These are phyloP conservation scores for Periglandula ipomoeae DNA, from an alignment of 2,329 filamentous ascomycete species.

Conservation along the genomic window DNA sequence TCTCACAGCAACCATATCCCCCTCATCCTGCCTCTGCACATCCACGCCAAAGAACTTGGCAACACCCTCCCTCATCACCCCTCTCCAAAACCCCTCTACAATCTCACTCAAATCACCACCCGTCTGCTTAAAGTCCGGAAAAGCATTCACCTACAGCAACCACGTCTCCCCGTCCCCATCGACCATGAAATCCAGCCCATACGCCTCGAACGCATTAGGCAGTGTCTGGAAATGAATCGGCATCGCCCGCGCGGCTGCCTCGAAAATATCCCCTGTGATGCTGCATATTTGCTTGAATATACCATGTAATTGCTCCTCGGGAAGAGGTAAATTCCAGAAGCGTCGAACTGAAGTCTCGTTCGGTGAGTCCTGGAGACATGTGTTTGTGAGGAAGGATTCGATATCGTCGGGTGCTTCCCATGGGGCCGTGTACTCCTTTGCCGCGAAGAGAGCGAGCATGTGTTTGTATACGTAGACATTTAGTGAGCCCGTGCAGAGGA, in stretches of 20 bases:
- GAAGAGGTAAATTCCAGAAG: slow-evolving; percentile 59
- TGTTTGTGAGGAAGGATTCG: slow-evolving; percentile 82
- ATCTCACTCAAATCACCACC: slow-evolving; percentile 68
- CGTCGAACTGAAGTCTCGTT: slow-evolving; percentile 56
- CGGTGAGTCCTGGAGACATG: slow-evolving; percentile 67
- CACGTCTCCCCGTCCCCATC: slow-evolving; percentile 55
- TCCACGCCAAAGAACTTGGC: slow-evolving; percentile 51
- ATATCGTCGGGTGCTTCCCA: slow-evolving; percentile 44
- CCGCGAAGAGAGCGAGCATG: slow-evolving; percentile 91
- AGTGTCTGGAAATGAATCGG: slow-evolving; percentile 85
- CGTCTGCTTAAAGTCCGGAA: slow-evolving; percentile 92
- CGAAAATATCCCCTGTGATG: slow-evolving; percentile 70
- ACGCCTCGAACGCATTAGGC: slow-evolving; percentile 84
- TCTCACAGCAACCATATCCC: slow-evolving; percentile 43
- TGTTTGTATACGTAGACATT: slow-evolving; percentile 77
- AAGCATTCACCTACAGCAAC: slow-evolving; percentile 89
- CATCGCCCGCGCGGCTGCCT: slow-evolving; percentile 77
- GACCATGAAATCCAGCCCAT: slow-evolving; percentile 83
- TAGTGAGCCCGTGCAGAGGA: slow-evolving; percentile 70
- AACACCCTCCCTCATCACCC: slow-evolving; percentile 59
- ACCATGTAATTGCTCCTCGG: slow-evolving; percentile 40
- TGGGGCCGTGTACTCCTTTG: slow-evolving; percentile 60
- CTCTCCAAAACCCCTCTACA: slow-evolving; percentile 68
- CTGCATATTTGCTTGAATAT: slow-evolving; percentile 67
- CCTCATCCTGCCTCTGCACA: slow-evolving; percentile 19